These are phyloP conservation scores for Fusarium gaditjirri DNA, from an alignment of 2,329 filamentous ascomycete species.

Conservation along the genomic window DNA sequence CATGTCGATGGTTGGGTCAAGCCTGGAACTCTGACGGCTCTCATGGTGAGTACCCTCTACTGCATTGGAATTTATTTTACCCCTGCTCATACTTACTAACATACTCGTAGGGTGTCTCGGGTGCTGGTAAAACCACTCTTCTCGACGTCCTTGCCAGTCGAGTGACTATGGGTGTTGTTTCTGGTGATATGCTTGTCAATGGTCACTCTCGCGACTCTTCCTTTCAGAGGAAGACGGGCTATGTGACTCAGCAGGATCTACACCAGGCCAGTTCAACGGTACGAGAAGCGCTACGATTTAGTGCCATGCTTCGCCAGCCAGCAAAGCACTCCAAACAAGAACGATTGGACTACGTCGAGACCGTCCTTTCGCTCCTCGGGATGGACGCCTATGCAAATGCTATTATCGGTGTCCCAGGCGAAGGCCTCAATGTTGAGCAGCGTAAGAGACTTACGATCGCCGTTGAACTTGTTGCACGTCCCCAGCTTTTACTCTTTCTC, in stretches of 20 bases:
- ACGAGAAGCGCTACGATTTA: slow-evolving; percentile 83
- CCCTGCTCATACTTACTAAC: background rate
- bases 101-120: slow-evolving; percentile 65
- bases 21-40: slow-evolving; percentile 74
- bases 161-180: slow-evolving; percentile 86
- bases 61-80: too few species aligned
- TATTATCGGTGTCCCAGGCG: slow-evolving; percentile 67
- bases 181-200: slow-evolving; percentile 76
- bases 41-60: slow-evolving; percentile 63
- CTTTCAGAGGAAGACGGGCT: slow-evolving; percentile 88
- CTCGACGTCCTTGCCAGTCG: slow-evolving; percentile 84
- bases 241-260: slow-evolving; percentile 90
- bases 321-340: slow-evolving; percentile 72
- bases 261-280: slow-evolving; percentile 83
- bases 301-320: slow-evolving; percentile 82
- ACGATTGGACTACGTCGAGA: slow-evolving; percentile 83
- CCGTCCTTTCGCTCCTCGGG: slow-evolving; percentile 71
- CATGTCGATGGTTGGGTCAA: slow-evolving; percentile 79
- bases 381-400: slow-evolving; percentile 72
- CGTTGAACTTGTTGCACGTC: slow-evolving; percentile 63
- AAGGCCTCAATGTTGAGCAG: slow-evolving; percentile 67
- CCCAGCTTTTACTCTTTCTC: slow-evolving; percentile 66
- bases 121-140: slow-evolving; percentile 88
- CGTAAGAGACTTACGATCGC: slow-evolving; percentile 68
- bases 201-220: slow-evolving; percentile 74